A percentile compares a stretch with the other conserved stretches of the same genome.
Conservation (phyloP, 1,284 basidiomycete genomes). For the Volvariella surrecta region DNA sequence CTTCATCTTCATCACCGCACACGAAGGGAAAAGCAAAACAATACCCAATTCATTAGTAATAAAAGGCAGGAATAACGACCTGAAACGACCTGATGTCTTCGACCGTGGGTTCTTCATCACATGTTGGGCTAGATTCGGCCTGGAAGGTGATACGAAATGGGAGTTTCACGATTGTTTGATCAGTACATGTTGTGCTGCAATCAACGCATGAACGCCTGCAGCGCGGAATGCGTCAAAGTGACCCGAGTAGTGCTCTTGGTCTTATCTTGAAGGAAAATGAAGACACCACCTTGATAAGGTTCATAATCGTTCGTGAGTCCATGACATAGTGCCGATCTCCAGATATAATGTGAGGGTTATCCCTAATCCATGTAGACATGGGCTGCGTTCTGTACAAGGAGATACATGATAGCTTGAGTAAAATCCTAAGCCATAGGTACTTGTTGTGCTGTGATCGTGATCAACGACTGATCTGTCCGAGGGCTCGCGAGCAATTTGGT, state of each 20-base stretch:
- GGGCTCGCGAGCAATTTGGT: too few relatives aligned
- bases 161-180: constrained; percentile 35
- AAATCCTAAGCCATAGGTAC: constrained; percentile 46
- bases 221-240: not conserved
- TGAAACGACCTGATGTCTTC: constrained; percentile 21
- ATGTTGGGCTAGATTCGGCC: constrained; percentile 19
- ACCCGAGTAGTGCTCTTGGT: not conserved
- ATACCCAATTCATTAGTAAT: constrained; percentile 32
- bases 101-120: constrained; percentile 23
- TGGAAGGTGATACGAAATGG: constrained; percentile 25
- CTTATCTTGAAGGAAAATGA: not conserved
- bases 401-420: constrained; percentile 40
- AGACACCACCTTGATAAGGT: too few relatives aligned
- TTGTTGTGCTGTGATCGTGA: constrained; percentile 37
- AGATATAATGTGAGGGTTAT: constrained; percentile 42
- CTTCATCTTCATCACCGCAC: too few relatives aligned
- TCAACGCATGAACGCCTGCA: not conserved
- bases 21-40: constrained; percentile 37
- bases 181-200: constrained; percentile 15
- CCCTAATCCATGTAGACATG: constrained; percentile 29
- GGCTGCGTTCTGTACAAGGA: not conserved
- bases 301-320: constrained; percentile 32
- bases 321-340: constrained; percentile 22
- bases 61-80: constrained; percentile 28
- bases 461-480: too few relatives aligned